These are phyloP conservation scores for Crithidia sp. DNA, from an alignment of 208 protist species.

Conservation along the genomic window DNA sequence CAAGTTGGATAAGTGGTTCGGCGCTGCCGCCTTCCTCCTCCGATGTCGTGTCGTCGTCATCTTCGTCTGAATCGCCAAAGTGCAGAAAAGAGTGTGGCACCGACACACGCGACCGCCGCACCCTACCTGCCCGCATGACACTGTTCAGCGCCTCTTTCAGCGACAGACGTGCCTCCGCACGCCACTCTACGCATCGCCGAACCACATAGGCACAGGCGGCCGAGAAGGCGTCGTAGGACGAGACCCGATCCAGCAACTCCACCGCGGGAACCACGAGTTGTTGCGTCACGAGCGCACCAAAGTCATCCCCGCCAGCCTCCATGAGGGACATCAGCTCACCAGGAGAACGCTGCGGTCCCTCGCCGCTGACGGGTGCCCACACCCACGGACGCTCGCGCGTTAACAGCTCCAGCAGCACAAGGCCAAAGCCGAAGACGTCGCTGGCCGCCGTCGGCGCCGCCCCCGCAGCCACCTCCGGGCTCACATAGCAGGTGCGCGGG, in stretches of 20 bases:
- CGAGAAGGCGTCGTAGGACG: not conserved
- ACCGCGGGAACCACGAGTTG: not conserved
- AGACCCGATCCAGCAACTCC: not conserved
- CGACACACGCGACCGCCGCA: not conserved
- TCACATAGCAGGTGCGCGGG: constrained; percentile 55
- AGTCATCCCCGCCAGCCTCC: constrained; percentile 15
- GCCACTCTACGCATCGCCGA: constrained; percentile 3
- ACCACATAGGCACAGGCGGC: not conserved
- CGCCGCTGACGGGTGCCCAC: constrained; percentile 26
- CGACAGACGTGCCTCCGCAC: not conserved
- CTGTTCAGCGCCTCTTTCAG: not conserved
- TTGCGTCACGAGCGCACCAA: not conserved
- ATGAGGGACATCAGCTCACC: constrained; percentile 25
- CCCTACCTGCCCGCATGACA: not conserved
- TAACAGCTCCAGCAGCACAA: constrained; percentile 58
- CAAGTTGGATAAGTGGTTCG: not conserved
- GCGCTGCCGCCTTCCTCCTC: not conserved
- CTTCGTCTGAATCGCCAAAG: not conserved
- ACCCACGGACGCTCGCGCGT: constrained; percentile 32
- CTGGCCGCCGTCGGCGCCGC: constrained; percentile 41
- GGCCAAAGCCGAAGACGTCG: constrained; percentile 72
- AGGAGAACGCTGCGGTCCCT: constrained; percentile 13
- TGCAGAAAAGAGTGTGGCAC: constrained; percentile 5
- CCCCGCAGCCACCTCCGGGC: constrained; percentile 60
- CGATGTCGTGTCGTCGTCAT: not conserved